These are phyloP conservation scores for Nicotiana noctiflora DNA, from an alignment of 257 asterid genomes.

Conservation along the genomic window DNA sequence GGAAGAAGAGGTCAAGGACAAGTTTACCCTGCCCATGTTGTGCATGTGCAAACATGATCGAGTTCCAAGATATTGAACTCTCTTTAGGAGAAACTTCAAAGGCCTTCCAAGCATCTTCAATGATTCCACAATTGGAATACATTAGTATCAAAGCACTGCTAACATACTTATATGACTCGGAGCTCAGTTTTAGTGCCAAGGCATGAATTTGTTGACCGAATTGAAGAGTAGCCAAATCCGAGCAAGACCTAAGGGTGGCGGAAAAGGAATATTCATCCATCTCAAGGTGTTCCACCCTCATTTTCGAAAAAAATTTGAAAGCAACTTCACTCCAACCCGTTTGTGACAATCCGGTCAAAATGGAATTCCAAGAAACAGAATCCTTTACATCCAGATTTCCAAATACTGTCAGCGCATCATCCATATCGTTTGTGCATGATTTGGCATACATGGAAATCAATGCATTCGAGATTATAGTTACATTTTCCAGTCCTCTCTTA, in stretches of 20 bases:
- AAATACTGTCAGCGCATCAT: conserved; percentile 48
- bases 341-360: conserved; percentile 75
- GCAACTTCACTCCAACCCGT: conserved; percentile 59
- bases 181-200: conserved; percentile 48
- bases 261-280: conserved; percentile 72
- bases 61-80: conserved; percentile 76
- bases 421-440: conserved; percentile 35
- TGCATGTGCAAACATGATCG: conserved; percentile 73
- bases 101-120: conserved; percentile 58
- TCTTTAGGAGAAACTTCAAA: conserved; percentile 51
- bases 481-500: conserved; percentile 60
- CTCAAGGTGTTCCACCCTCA: conserved; percentile 40
- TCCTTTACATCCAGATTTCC: conserved; percentile 40
- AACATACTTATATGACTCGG: conserved; percentile 52
- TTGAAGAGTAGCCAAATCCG: conserved; percentile 72
- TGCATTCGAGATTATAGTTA: conserved; percentile 51
- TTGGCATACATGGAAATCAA: conserved; percentile 66
- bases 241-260: conserved; percentile 66
- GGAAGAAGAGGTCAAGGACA: conserved; percentile 54
- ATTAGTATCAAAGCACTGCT: conserved; percentile 66
- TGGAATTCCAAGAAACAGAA: conserved; percentile 68
- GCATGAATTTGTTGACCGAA: conserved; percentile 70
- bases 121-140: conserved; percentile 81
- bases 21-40: conserved; percentile 78
- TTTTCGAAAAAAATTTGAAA: conserved; percentile 41